Base-by-base conservation (phyloP, 23 red algal genomes). In the Gracilariopsis chorda region DNA sequence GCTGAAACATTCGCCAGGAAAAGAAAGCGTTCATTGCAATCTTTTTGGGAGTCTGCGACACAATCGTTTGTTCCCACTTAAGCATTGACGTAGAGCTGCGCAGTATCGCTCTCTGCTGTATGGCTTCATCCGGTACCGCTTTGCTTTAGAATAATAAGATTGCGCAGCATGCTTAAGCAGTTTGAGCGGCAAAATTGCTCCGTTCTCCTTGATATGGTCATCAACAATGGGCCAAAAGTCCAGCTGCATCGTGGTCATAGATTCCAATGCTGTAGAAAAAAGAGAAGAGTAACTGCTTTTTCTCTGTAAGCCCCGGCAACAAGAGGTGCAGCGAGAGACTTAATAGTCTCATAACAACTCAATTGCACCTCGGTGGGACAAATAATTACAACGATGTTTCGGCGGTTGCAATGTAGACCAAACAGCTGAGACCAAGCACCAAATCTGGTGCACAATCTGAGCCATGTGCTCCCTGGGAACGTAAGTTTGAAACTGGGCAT, bases 1-100 rank as follows among this genome's bases (percentile, higher is more conserved):
- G 4, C 46, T 80, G 32, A 20, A 9, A 21, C 41, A 80, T 80
- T 25, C 49, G 20, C 42, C 46, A 80, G 23, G 49, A 7, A 52
- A 80, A 4, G 55, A 80, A 80, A 10, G 75, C 34, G 45, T 51
- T 80, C 37, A 57, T 42, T n/a, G 55, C 4, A 10, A 80, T 42
- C 48, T 40, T 55, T 42, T 80, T 80, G 8, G 55, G 17, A 32
- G 41, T 80, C 25, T 80, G 75, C 46, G 25, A 40, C 36, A 52
- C 75, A 55, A 52, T 23, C 46, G 48, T 80, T 35, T 80, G 75
- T 80, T 80, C 75, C 75, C 75, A 80, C 46, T 80, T 80, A n/a
- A 80, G 7, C 36, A 25, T 57, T 21, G 9, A 24, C 45, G 49
- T 8, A 48, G 46, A 6, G 55, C 46, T 55, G 24, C 75, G 36